A percentile compares a stretch with the other conserved stretches of the same genome.
These are phyloP conservation scores for Lodderomyces oxycetoniae DNA, from an alignment of 1,139 yeast genomes.

Conservation along the genomic window DNA sequence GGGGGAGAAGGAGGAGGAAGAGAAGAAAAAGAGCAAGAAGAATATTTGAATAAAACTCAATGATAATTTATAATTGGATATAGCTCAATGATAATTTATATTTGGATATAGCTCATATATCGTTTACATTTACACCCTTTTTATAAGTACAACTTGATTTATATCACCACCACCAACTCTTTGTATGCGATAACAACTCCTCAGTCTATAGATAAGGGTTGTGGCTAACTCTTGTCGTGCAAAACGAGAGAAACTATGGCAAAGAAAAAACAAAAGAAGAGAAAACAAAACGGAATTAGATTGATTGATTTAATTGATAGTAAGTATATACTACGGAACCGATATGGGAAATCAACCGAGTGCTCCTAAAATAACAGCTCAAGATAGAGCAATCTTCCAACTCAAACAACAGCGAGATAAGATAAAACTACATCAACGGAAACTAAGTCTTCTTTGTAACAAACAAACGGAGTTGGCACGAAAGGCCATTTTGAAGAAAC, in stretches of 20 bases:
- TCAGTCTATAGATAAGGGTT: too few species aligned
- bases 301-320: neutral
- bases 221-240: too few species aligned
- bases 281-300: neutral
- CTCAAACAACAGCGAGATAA: constrained; percentile 86
- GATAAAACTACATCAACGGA: constrained; percentile 66
- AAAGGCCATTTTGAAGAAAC: constrained; percentile 49
- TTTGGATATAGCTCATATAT: too few species aligned
- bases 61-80: too few species aligned
- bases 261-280: neutral
- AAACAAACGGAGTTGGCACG: constrained; percentile 58
- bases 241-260: too few species aligned
- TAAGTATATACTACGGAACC: neutral
- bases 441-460: constrained; percentile 50
- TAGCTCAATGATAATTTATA: too few species aligned
- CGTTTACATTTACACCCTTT: too few species aligned
- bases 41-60: constrained; percentile 3
- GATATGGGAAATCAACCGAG: constrained; percentile 45
- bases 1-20: constrained; percentile 2
- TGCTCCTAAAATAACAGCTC: constrained; percentile 63
- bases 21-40: neutral
- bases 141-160: too few species aligned
- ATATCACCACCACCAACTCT: too few species aligned
- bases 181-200: too few species aligned
- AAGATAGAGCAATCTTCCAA: constrained; percentile 81